phyloP scores from a whole-genome alignment of 1,284 basidiomycete species.

The Pseudozyma pruni region DNA sequence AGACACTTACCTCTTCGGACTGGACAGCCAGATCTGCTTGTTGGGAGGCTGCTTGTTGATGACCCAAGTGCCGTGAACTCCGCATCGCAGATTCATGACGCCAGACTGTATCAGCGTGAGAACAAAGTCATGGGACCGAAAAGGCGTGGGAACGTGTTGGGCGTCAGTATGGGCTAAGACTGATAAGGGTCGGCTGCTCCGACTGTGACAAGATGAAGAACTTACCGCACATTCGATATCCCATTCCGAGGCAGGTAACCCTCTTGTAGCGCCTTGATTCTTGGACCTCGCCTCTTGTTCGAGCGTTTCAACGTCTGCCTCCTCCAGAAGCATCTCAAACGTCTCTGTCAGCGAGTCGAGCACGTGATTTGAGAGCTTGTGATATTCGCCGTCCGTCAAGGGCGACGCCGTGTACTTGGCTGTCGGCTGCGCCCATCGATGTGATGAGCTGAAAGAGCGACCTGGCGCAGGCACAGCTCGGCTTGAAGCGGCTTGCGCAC shows the following conservation, averaged over 20 bases:
- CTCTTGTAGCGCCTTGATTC: slow-evolving; percentile 19
- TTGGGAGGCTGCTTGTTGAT: slow-evolving; percentile 99
- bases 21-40: slow-evolving; percentile 98
- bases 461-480: background rate
- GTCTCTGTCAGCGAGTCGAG: slow-evolving; percentile 85
- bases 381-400: slow-evolving; percentile 78
- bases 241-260: slow-evolving; percentile 71
- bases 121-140: background rate
- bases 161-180: background rate
- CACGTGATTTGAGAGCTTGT: slow-evolving; percentile 79
- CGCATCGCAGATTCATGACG: slow-evolving; percentile 86
- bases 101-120: slow-evolving; percentile 74
- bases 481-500: background rate
- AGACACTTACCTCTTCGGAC: slow-evolving; percentile 72
- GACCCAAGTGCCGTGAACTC: slow-evolving; percentile 90
- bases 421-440: slow-evolving; percentile 12
- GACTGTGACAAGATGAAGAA: slow-evolving; percentile 36
- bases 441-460: slow-evolving; percentile 20
- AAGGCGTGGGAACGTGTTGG: slow-evolving; percentile 5
- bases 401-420: slow-evolving; percentile 42
- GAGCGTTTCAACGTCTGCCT: slow-evolving; percentile 63
- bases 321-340: slow-evolving; percentile 82
- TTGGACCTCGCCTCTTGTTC: slow-evolving; percentile 22
- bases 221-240: slow-evolving; percentile 95
- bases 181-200: slow-evolving; percentile 4